Evolutionary conservation across 1,139 yeast genomes (phyloP), one percentile per base, ranked within the genome.

Genomic region (Blastobotrys illinoisensis): DNA sequence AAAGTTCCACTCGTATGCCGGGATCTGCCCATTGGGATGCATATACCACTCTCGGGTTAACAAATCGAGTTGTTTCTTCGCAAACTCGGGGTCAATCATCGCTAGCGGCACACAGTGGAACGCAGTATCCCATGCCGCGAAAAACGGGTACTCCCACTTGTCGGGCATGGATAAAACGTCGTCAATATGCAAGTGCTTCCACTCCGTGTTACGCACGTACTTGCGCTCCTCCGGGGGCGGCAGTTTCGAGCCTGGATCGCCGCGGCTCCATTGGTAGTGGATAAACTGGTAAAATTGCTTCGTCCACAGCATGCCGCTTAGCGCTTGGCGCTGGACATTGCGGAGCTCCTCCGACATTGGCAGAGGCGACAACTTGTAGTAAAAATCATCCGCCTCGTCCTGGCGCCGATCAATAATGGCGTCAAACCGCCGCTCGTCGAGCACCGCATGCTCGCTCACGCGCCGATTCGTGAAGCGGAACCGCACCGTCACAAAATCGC

Each of bases 11-110:
- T 91, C 98, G 70, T 91, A 91, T 19, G 97, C 97, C 0, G 98
- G 98, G 61, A 90, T 84, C 72, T 91, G 97, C n/a, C 98, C 98
- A 69, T 91, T 91, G 48, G 98, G 97, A 71, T 93, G 97, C 96
- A 90, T 89, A 71, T 90, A 91, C 98, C 98, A 91, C 71, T 91
- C 98, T 66, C 97, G 80, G 44, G 96, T 86, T 68, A 91, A 76
- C 57, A 90, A 75, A 69, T 88, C 96, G 62, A 91, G 79, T 72
- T 91, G 97, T 65, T 83, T 85, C 71, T 91, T 91, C 48, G 97
- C 96, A 75, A 89, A 91, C 60, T 83, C 91, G 1, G 97, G 97
- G 70, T 91, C 98, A 66, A 91, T 81, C 93, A 91, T 88, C 4
- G 97, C 95, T 61, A 91, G 75, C 1, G 98, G 97, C 63, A 91